Conservation (phyloP, 2,329 filamentous ascomycete species). For the Cladophialophora psammophila region DNA sequence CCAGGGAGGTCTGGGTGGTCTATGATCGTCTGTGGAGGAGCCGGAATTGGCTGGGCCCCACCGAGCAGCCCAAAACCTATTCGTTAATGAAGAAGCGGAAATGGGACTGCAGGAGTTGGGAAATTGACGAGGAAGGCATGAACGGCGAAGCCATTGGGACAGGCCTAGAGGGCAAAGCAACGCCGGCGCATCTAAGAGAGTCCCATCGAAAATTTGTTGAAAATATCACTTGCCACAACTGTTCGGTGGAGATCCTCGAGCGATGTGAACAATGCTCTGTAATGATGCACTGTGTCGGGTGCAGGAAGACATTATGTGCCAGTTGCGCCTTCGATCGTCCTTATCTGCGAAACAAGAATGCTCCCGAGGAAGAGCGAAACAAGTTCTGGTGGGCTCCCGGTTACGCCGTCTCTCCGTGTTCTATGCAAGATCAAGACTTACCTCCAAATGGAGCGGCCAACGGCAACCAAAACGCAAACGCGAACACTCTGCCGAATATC, state of each 20-base stretch:
- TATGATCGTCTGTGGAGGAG: constrained; percentile 67
- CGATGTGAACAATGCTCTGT: constrained; percentile 68
- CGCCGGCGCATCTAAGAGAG: constrained; percentile 60
- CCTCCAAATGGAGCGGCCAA: constrained; percentile 31
- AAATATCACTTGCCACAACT: constrained; percentile 62
- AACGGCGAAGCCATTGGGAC: constrained; percentile 64
- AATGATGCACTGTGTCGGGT: constrained; percentile 68
- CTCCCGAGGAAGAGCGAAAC: constrained; percentile 41
- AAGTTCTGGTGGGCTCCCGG: constrained; percentile 67
- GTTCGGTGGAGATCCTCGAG: constrained; percentile 61
- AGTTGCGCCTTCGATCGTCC: constrained; percentile 65
- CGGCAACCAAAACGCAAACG: constrained; percentile 44
- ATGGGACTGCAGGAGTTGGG: constrained; percentile 61
- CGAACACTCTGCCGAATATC: constrained; percentile 56
- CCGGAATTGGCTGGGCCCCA: constrained; percentile 63
- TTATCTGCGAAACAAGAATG: constrained; percentile 53
- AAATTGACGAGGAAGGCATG: constrained; percentile 61
- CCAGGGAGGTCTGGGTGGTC: constrained; percentile 67
- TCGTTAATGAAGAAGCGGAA: constrained; percentile 40
- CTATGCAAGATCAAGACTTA: constrained; percentile 61
- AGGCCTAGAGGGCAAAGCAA: constrained; percentile 58
- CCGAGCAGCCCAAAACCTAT: constrained; percentile 34
- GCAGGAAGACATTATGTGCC: constrained; percentile 66
- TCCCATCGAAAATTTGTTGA: constrained; percentile 63
- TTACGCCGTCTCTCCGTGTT: constrained; percentile 62